Base-by-base conservation (phyloP, 148 eudicot species). In the Rhododendron kiyosumense region DNA sequence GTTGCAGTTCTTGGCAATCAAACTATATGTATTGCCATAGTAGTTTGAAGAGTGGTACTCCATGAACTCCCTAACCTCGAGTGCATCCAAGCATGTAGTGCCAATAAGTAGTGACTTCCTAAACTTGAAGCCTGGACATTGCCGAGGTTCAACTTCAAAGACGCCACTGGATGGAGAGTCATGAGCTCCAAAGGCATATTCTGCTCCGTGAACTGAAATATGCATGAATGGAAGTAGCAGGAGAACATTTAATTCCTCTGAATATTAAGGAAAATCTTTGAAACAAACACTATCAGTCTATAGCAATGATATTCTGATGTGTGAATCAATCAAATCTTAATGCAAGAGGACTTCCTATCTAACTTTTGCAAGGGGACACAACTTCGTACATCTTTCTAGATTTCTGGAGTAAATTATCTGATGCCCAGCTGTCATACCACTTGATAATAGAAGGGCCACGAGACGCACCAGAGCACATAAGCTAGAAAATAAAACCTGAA, bases 101-200 rank as follows among this genome's bases (percentile, higher is more conserved):
- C 98, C 99, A 76, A 96, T 94, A 65, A 88, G 89, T 81, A 96
- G 90, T 1, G 99, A 94, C 83, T 86, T 94, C 85, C 99, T 90
- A 86, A 96, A 96, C 88, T 92, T 92, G 87, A 95, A 96, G 20
- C 98, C 98, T 43, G 98, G 98, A 91, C 98, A 96, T 84, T 94
- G 94, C 49, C 93, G 93, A 63, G 99, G 99, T 59, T 94, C 99
- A 78, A 95, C 99, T 89, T 95, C 99, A 86, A 96, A 95, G 10
- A 96, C 94, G 8, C 99, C 99, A 84, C 96, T 96, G 9, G 93
- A 91, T 65, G 99, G 92, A 87, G 86, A 91, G 84, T 95, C 99
- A 86, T 96, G 99, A 85, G 99, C 99, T 79, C 99, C 99, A 89
- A 94, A 96, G 67, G 98, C 98, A 84, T 96, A 96, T 85, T 96